Conservation (phyloP, 176 grass and related monocot species). For the Carex pumila region DNA sequence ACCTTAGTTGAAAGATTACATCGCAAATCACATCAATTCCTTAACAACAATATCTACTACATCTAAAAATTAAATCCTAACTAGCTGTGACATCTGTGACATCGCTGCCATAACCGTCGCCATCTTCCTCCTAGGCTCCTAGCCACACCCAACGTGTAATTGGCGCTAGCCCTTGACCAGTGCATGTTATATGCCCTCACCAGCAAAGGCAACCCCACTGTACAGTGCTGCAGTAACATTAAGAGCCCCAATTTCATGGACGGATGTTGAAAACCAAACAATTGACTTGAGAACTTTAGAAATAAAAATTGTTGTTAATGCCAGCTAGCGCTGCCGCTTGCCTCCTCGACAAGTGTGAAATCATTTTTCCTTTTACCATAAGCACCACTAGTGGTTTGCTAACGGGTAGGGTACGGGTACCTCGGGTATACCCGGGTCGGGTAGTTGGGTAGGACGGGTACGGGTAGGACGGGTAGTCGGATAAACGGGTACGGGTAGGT, state of each 20-base stretch:
- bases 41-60: too few relatives aligned
- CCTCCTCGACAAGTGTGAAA: conserved; percentile 40
- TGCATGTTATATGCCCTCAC: conserved; percentile 3
- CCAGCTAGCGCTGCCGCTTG: neutral
- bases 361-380: conserved; percentile 32
- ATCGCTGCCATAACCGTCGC: neutral
- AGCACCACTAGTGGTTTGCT: too few relatives aligned
- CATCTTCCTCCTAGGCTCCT: neutral
- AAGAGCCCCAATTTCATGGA: neutral
- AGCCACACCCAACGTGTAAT: neutral
- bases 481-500: too few relatives aligned
- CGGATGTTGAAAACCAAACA: neutral
- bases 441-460: too few relatives aligned
- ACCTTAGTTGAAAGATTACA: too few relatives aligned
- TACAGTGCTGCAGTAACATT: neutral
- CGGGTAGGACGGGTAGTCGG: too few relatives aligned
- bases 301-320: neutral
- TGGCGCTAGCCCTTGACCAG: neutral
- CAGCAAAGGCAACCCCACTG: neutral
- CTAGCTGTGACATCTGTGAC: neutral
- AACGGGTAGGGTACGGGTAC: too few relatives aligned
- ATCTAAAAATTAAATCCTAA: neutral
- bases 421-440: too few relatives aligned
- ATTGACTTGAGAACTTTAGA: conserved; percentile 33
- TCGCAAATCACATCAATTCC: too few relatives aligned